A percentile compares a stretch with the other conserved stretches of the same genome.
Conservation (phyloP, 306 rosid species). For the Cicer yamashitae region DNA sequence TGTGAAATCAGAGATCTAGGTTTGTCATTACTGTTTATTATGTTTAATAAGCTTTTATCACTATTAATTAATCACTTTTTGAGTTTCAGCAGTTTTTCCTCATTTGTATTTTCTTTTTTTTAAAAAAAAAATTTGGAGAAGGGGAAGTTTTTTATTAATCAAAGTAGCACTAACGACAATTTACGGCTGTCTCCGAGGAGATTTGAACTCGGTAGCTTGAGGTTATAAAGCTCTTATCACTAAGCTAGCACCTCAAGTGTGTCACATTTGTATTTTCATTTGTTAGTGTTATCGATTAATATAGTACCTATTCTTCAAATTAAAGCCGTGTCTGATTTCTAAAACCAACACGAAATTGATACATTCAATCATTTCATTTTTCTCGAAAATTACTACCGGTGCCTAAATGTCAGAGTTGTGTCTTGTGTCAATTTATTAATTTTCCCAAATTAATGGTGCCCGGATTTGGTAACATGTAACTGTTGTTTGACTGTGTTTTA, state of each 20-base stretch:
- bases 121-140: too few relatives aligned
- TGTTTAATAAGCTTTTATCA: neutral
- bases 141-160: too few relatives aligned
- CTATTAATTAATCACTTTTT: neutral
- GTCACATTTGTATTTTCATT: neutral
- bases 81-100: constrained; percentile 39
- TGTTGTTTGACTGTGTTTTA: constrained; percentile 59
- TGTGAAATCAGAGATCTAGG: constrained; percentile 55
- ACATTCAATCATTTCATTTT: neutral
- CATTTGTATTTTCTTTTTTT: neutral
- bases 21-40: constrained; percentile 36
- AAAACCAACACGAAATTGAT: neutral
- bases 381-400: constrained; percentile 21
- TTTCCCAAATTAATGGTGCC: constrained; percentile 55
- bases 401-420: neutral
- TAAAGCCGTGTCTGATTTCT: neutral
- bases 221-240: too few relatives aligned
- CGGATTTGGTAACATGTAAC: constrained; percentile 50
- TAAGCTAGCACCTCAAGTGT: too few relatives aligned
- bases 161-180: too few relatives aligned
- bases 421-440: neutral
- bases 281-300: neutral
- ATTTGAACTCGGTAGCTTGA: too few relatives aligned
- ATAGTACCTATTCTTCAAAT: neutral
- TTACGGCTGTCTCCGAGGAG: too few relatives aligned